Percentiles rank a stretch among this genome's conserved stretches.
These are phyloP conservation scores for Verbena officinalis DNA, from an alignment of 257 asterid genomes.

Conservation along the genomic window DNA sequence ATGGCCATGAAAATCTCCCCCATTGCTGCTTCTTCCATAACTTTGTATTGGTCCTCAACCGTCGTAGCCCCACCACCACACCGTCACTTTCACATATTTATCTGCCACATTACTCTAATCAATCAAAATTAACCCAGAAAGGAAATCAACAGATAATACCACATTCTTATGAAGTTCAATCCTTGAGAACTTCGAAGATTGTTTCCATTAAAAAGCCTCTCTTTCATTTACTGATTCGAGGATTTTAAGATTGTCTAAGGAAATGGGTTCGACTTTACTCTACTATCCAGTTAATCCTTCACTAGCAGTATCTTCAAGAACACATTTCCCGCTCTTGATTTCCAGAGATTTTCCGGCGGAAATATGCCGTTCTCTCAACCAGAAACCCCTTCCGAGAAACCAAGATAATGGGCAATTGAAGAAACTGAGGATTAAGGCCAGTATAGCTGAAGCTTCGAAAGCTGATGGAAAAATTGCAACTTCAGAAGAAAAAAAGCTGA, in stretches of 20 bases:
- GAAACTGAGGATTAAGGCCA: constrained; percentile 42
- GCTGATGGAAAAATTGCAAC: neutral
- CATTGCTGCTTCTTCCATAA: neutral
- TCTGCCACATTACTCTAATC: neutral
- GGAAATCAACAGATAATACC: neutral
- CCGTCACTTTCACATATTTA: constrained; percentile 8
- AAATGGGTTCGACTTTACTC: constrained; percentile 49
- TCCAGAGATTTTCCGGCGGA: constrained; percentile 43
- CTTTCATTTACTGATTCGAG: no score
- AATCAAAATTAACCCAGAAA: neutral
- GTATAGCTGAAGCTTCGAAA: constrained; percentile 30
- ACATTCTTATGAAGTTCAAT: no score
- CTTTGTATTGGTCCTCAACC: neutral
- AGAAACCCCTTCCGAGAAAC: constrained; percentile 22
- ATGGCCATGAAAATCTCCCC: constrained; percentile 4
- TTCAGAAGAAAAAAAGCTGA: constrained; percentile 53
- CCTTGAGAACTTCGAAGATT: no score
- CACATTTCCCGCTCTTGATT: constrained; percentile 42
- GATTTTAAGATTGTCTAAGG: neutral
- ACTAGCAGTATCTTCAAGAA: constrained; percentile 42
- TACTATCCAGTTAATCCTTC: constrained; percentile 54
- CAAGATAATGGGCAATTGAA: constrained; percentile 32
- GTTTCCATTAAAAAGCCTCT: no score
- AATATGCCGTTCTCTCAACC: constrained; percentile 34
- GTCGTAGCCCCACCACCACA: neutral